A percentile compares a stretch with the other conserved stretches of the same genome.
Conservation (phyloP, 208 protist genomes). For the Leishmania lainsoni region DNA sequence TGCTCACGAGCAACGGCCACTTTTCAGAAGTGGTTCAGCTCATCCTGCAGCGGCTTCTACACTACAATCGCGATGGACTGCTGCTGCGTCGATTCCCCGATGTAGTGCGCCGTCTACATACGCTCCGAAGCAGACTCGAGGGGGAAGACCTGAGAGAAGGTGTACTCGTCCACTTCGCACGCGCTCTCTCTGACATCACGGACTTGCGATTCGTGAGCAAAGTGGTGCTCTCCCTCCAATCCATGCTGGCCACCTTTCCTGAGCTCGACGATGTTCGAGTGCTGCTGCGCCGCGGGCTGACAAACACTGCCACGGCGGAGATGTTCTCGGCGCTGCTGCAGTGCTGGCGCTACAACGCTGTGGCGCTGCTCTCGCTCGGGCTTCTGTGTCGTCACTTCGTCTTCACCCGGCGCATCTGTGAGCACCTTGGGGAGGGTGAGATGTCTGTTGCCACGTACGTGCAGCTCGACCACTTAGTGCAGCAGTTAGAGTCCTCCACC, state of each 20-base stretch:
- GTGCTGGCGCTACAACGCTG: conserved; percentile 92
- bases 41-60: conserved; percentile 22
- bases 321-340: conserved; percentile 71
- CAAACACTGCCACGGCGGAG: conserved; percentile 16
- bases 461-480: conserved; percentile 96
- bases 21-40: conserved; percentile 40
- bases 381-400: conserved; percentile 90
- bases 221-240: conserved; percentile 58
- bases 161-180: conserved; percentile 29
- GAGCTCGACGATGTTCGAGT: conserved; percentile 87
- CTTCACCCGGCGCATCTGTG: conserved; percentile 63
- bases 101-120: conserved; percentile 56
- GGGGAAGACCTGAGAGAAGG: not conserved
- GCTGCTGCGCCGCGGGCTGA: conserved; percentile 47
- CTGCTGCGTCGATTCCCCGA: conserved; percentile 47
- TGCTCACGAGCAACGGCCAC: conserved; percentile 39
- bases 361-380: conserved; percentile 91
- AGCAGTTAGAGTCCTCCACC: conserved; percentile 95
- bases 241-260: conserved; percentile 86
- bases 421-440: conserved; percentile 76
- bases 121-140: conserved; percentile 11
- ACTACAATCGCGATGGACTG: conserved; percentile 15
- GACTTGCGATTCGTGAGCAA: conserved; percentile 76
- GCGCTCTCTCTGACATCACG: conserved; percentile 19
- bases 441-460: conserved; percentile 92